phyloP scores from a whole-genome alignment of 2,329 filamentous ascomycete species.

The Cryphonectria parasitica region DNA sequence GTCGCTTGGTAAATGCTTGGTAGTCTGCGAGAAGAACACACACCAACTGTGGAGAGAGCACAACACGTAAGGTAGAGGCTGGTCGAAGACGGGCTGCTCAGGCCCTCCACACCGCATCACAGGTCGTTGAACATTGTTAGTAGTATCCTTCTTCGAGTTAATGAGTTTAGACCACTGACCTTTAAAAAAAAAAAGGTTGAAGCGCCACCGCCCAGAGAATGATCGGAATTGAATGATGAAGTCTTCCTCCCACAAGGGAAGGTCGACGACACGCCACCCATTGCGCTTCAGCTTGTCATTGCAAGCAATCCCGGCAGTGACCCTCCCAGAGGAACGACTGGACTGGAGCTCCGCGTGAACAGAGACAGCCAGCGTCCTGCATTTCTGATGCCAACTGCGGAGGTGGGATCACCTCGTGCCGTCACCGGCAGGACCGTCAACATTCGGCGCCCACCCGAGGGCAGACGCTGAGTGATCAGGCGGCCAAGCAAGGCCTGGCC shows the following conservation, averaged over 20 bases:
- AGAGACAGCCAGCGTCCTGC: conserved; percentile 35
- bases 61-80: background rate
- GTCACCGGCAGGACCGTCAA: conserved; percentile 37
- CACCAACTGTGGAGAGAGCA: background rate
- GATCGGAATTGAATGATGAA: conserved; percentile 41
- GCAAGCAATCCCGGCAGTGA: conserved; percentile 38
- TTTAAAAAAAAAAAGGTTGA: conserved; percentile 34
- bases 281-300: conserved; percentile 39
- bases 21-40: background rate
- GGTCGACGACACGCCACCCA: conserved; percentile 37
- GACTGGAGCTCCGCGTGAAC: conserved; percentile 27
- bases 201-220: conserved; percentile 40
- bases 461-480: conserved; percentile 29
- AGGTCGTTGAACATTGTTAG: conserved; percentile 31
- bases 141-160: conserved; percentile 34
- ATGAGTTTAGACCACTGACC: conserved; percentile 33
- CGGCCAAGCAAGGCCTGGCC: conserved; percentile 31
- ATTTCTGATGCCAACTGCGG: conserved; percentile 42
- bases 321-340: conserved; percentile 35
- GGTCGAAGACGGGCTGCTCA: background rate
- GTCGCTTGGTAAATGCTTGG: background rate
- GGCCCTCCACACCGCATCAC: background rate
- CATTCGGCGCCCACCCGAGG: conserved; percentile 22
- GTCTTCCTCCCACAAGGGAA: conserved; percentile 26
- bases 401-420: conserved; percentile 37